Evolutionary conservation across 2,329 filamentous ascomycete species (phyloP).

Genomic region (Cladophialophora chaetospira): DNA sequence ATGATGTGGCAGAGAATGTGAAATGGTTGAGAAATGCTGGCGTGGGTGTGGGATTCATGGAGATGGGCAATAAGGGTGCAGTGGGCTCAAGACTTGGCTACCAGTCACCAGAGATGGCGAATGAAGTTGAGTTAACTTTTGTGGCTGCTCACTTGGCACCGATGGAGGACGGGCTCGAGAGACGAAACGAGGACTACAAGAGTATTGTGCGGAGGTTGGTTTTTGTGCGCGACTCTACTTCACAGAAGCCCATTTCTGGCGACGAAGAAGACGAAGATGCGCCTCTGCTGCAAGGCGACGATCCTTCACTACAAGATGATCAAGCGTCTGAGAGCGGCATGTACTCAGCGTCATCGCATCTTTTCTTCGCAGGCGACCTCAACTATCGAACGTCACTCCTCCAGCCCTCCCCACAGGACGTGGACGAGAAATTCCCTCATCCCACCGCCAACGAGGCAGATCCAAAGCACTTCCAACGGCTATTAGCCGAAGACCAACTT

Average conservation of each 20-base stretch:
- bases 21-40: conserved; percentile 72
- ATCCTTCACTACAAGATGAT: conserved; percentile 30
- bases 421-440: conserved; percentile 66
- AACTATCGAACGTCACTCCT: conserved; percentile 85
- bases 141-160: conserved; percentile 86
- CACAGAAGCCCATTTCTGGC: conserved; percentile 8
- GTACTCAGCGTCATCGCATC: conserved; percentile 72
- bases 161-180: conserved; percentile 75
- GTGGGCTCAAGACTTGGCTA: conserved; percentile 71
- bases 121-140: conserved; percentile 65
- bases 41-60: conserved; percentile 78
- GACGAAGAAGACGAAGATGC: conserved; percentile 49
- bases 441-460: conserved; percentile 48
- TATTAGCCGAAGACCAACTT: conserved; percentile 78
- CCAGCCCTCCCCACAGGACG: conserved; percentile 56
- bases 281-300: conserved; percentile 27
- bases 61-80: conserved; percentile 96
- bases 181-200: conserved; percentile 86
- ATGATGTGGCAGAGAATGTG: conserved; percentile 60
- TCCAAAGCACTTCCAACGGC: conserved; percentile 64
- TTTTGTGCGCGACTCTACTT: conserved; percentile 53
- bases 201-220: conserved; percentile 77
- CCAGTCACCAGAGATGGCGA: conserved; percentile 37
- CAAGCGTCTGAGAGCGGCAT: conserved; percentile 49
- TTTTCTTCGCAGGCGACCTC: conserved; percentile 88